phyloP scores from a whole-genome alignment of 1,139 yeast species.

The Saccharomycopsis hybrid region DNA sequence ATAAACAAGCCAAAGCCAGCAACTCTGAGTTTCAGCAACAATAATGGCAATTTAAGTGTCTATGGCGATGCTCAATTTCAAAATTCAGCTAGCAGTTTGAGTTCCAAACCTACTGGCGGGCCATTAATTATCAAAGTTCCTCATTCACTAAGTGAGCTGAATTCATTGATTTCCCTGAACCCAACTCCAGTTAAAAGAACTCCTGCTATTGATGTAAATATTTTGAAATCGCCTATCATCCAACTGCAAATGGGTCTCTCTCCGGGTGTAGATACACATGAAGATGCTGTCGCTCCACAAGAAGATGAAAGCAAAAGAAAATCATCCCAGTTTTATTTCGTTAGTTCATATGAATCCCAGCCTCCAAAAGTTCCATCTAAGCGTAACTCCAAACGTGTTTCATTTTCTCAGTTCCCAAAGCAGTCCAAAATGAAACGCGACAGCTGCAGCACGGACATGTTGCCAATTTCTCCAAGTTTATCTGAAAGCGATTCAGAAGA shows the following conservation, averaged over 20 bases:
- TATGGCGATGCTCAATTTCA: not conserved
- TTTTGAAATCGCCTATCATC: not conserved
- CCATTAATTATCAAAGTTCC: slow-evolving; percentile 12
- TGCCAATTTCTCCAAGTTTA: no score
- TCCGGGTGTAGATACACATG: no score
- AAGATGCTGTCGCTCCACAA: no score
- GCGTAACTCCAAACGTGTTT: no score
- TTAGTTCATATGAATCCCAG: not conserved
- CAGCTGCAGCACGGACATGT: no score
- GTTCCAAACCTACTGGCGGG: not conserved
- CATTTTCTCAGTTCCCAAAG: no score
- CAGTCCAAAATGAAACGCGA: no score
- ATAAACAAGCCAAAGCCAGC: not conserved
- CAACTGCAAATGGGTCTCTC: no score
- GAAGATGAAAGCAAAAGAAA: no score
- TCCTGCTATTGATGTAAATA: not conserved
- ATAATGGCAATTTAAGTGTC: no score
- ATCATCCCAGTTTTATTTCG: not conserved
- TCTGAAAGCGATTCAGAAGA: not conserved
- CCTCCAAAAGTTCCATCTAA: not conserved
- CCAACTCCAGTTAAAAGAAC: not conserved
- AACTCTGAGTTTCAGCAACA: no score
- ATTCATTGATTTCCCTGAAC: slow-evolving; percentile 1
- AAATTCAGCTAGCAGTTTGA: not conserved
- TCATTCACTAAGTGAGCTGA: slow-evolving; percentile 6